Conservation (phyloP, 108 stramenopile species). For the Cyclotella kingstonii region DNA sequence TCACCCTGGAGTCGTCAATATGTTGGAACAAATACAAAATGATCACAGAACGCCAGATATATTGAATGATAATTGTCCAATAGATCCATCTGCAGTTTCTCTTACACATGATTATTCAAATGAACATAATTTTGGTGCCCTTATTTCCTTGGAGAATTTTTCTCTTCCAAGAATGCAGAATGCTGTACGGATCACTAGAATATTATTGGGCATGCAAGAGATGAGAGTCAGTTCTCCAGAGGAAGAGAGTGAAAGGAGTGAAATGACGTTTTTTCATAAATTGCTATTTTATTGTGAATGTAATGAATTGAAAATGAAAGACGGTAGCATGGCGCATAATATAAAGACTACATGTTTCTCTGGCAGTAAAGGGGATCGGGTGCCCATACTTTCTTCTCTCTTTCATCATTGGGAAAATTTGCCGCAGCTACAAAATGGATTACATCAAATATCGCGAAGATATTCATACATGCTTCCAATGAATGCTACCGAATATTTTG, state of each 20-base stretch:
- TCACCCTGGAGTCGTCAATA: constrained; percentile 23
- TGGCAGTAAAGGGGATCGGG: constrained; percentile 2
- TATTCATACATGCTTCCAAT: constrained; percentile 21
- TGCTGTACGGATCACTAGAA: constrained; percentile 28
- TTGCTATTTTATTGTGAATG: constrained; percentile 25
- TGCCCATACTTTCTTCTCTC: constrained; percentile 22
- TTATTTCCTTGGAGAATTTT: constrained; percentile 28
- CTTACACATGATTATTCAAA: too few species aligned
- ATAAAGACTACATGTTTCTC: background rate
- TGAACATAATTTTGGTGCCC: too few species aligned
- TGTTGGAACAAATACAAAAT: background rate
- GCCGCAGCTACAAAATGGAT: constrained; percentile 27
- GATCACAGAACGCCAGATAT: background rate
- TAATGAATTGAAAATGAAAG: background rate
- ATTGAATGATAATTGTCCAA: background rate
- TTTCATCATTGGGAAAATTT: constrained; percentile 29
- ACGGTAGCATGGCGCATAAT: background rate
- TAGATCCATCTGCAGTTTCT: background rate
- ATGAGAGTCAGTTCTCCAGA: constrained; percentile 2
- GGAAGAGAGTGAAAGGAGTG: background rate
- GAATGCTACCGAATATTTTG: constrained; percentile 19
- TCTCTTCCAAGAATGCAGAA: constrained; percentile 40
- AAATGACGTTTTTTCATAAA: constrained; percentile 6
- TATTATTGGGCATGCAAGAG: constrained; percentile 30
- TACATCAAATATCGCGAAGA: constrained; percentile 17